Evolutionary conservation across 441 rosid genomes (phyloP).

Genomic region (Francoa sonchifolia): DNA sequence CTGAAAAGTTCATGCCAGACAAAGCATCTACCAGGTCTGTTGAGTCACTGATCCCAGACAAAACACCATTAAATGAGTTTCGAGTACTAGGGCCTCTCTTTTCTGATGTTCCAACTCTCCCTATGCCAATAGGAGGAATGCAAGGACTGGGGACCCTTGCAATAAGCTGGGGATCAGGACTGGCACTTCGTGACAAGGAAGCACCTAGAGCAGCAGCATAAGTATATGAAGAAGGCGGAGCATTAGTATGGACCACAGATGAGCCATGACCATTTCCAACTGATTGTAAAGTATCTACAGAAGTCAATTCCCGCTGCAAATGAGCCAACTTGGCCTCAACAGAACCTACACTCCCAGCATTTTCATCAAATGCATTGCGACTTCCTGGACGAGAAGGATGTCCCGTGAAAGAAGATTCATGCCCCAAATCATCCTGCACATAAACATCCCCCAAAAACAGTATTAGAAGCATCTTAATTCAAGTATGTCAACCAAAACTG

Average conservation of each 20-base stretch:
- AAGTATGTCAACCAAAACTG: too few species aligned
- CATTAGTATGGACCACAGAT: slow-evolving; percentile 30
- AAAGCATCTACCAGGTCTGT: slow-evolving; percentile 45
- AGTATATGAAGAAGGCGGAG: slow-evolving; percentile 42
- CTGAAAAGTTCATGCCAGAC: slow-evolving; percentile 55
- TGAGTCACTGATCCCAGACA: slow-evolving; percentile 42
- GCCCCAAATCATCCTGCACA: slow-evolving; percentile 66
- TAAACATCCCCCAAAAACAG: too few species aligned
- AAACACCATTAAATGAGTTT: slow-evolving; percentile 40
- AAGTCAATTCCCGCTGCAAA: slow-evolving; percentile 26
- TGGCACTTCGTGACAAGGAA: slow-evolving; percentile 66
- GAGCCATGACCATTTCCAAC: slow-evolving; percentile 29
- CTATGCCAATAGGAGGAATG: slow-evolving; percentile 71
- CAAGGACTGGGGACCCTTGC: slow-evolving; percentile 86
- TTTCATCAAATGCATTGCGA: slow-evolving; percentile 67
- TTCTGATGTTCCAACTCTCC: slow-evolving; percentile 43
- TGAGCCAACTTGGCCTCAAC: slow-evolving; percentile 49
- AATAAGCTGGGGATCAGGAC: slow-evolving; percentile 79
- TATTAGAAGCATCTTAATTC: too few species aligned
- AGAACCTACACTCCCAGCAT: slow-evolving; percentile 24
- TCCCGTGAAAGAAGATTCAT: slow-evolving; percentile 24
- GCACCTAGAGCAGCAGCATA: slow-evolving; percentile 79
- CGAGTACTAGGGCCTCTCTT: slow-evolving; percentile 41
- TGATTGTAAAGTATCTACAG: slow-evolving; percentile 26
- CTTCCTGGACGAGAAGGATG: slow-evolving; percentile 83